Base-by-base conservation (phyloP, 2,329 filamentous ascomycete species). In the Podosphaera leucotricha region DNA sequence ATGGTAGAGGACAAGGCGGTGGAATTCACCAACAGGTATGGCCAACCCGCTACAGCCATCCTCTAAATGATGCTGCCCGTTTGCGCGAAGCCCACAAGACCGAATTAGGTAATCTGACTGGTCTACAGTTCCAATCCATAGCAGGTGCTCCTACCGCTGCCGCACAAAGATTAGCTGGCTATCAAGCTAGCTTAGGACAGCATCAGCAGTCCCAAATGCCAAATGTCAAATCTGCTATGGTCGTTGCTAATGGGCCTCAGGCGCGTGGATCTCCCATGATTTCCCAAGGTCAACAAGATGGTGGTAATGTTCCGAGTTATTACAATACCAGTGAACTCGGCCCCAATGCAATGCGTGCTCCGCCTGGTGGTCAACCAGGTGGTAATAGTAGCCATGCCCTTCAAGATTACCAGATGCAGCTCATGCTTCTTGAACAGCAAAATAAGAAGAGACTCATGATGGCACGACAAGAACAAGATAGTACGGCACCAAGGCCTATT, bases 361-460 rank as follows among this genome's bases (percentile, higher is more conserved):
- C 46, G 21, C 67, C 66, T 22, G 66, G 62, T 35, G 65, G 61
- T 46, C 51, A 50, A 48, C 60, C 58, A 42, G 57, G 61, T 36
- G 47, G 43, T 5, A 44, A 46, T 43, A 54, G 54, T 60, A 87
- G 84, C 57, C 80, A 86, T 58, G 81, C 81, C 19, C 66, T 87
- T 39, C 80, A 86, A 60, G 81, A 90, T 59, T 87, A 87, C 55
- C 81, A 87, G 63, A 86, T 86, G 80, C 81, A 87, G 59, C 63
- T 87, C 57, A 87, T 86, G 81, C 63, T 86, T 42, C 68, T 87
- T 15, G 81, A 87, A 61, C 81, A 86, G 61, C 80, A 87, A 61
- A 87, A 87, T 54, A 87, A 86, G 67, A 86, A 85, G 61, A 68
- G 81, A 16, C 66, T 87, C 41, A 75, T 85, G 66, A 84, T 85